Conservation (phyloP, 2,329 filamentous ascomycete genomes). For the Dactylellina drechsleri region DNA sequence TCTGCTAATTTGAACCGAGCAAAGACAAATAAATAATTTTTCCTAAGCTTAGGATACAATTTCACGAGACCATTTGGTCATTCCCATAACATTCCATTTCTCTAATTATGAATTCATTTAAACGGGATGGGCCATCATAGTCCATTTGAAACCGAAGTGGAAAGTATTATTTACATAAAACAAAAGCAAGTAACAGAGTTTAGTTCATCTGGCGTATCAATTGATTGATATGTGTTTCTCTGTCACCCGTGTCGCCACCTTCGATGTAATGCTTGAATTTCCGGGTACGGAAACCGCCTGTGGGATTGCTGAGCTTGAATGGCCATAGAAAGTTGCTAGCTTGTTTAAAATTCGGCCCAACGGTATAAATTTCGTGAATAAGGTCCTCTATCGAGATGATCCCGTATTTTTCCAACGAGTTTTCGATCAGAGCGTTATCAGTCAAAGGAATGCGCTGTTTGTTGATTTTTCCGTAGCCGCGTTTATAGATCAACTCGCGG, state of each 20-base stretch:
- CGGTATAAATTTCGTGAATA: slow-evolving; percentile 98
- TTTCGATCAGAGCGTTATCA: slow-evolving; percentile 97
- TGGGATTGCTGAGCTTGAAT: slow-evolving; percentile 99
- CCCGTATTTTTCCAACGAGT: slow-evolving; percentile 95
- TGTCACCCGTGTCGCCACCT: slow-evolving; percentile 98
- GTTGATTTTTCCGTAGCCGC: slow-evolving; percentile 98
- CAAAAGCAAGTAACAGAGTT: slow-evolving; percentile 1
- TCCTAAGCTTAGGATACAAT: neutral
- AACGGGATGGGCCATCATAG: no score
- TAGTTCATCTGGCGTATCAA: slow-evolving; percentile 99
- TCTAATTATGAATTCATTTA: no score
- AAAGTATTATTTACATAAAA: slow-evolving; percentile 16
- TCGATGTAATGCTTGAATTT: slow-evolving; percentile 99
- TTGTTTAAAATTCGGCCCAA: slow-evolving; percentile 99
- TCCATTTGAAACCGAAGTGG: no score
- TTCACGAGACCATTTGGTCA: no score
- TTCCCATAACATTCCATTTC: no score
- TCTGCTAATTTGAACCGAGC: no score
- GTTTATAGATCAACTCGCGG: slow-evolving; percentile 99
- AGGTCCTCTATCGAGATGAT: slow-evolving; percentile 99
- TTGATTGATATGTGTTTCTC: slow-evolving; percentile 96
- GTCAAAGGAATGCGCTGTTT: slow-evolving; percentile 97
- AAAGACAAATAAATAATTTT: neutral
- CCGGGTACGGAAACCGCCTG: slow-evolving; percentile 90
- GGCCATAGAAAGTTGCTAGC: slow-evolving; percentile 99